Percentiles rank a stretch among this genome's conserved stretches.
Evolutionary conservation across 1,139 yeast genomes (phyloP).

Genomic region (Yamadazyma atlantica): DNA sequence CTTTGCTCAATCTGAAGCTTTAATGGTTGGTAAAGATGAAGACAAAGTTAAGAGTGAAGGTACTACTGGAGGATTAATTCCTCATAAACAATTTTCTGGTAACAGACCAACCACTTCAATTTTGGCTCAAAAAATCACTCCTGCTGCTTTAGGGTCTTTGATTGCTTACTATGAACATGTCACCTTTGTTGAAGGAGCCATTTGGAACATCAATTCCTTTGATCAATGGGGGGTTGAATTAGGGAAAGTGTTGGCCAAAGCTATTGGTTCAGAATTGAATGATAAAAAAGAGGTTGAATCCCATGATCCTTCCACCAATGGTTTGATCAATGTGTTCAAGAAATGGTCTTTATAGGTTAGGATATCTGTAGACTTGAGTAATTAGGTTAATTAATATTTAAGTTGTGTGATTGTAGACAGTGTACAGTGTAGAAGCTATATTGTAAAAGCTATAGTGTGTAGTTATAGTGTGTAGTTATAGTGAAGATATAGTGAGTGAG

Average conservation of each 20-base stretch:
- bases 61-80: slow-evolving; percentile 78
- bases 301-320: slow-evolving; percentile 91
- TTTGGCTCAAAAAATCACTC: slow-evolving; percentile 92
- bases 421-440: not conserved
- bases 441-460: no score
- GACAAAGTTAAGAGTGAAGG: slow-evolving; percentile 87
- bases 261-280: slow-evolving; percentile 83
- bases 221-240: slow-evolving; percentile 99
- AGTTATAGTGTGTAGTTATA: no score
- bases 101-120: slow-evolving; percentile 99
- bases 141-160: slow-evolving; percentile 91
- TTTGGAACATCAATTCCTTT: slow-evolving; percentile 98
- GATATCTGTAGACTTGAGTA: no score
- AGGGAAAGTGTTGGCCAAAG: slow-evolving; percentile 97
- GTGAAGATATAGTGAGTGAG: no score
- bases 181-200: slow-evolving; percentile 96
- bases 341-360: slow-evolving; percentile 65
- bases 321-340: slow-evolving; percentile 92
- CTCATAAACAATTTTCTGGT: slow-evolving; percentile 96
- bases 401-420: not conserved
- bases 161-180: slow-evolving; percentile 97
- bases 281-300: slow-evolving; percentile 52
- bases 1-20: slow-evolving; percentile 97
- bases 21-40: slow-evolving; percentile 93
- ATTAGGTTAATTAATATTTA: not conserved